These are phyloP conservation scores for Pichia scutulata DNA, from an alignment of 805 yeast species.

Conservation along the genomic window DNA sequence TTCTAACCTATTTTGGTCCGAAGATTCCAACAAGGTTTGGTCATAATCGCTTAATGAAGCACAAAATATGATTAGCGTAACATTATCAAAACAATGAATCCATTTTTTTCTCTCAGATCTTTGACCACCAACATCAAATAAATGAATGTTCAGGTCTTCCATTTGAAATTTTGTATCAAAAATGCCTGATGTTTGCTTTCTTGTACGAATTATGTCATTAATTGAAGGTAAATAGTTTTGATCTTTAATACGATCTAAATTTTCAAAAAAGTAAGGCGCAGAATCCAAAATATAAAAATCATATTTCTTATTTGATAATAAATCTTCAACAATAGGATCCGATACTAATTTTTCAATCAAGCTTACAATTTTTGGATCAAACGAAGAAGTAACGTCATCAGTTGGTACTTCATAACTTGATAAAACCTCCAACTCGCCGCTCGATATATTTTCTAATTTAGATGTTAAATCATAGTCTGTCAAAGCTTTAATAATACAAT, in stretches of 20 bases:
- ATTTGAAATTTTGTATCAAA: slow-evolving; percentile 74
- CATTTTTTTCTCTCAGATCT: slow-evolving; percentile 93
- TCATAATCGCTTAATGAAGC: slow-evolving; percentile 90
- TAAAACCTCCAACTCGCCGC: slow-evolving; percentile 36
- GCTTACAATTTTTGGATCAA: slow-evolving; percentile 42
- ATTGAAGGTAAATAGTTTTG: slow-evolving; percentile 63
- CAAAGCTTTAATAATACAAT: slow-evolving; percentile 61
- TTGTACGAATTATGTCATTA: slow-evolving; percentile 74
- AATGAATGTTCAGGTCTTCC: slow-evolving; percentile 57
- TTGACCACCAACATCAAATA: slow-evolving; percentile 92
- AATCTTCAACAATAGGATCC: slow-evolving; percentile 48
- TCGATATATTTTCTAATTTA: slow-evolving; percentile 26
- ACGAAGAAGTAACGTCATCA: slow-evolving; percentile 40
- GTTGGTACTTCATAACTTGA: slow-evolving; percentile 42
- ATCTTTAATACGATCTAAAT: slow-evolving; percentile 51
- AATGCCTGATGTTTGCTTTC: slow-evolving; percentile 90
- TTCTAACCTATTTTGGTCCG: slow-evolving; percentile 66
- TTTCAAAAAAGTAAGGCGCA: slow-evolving; percentile 67
- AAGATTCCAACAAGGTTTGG: slow-evolving; percentile 73
- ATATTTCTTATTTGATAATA: slow-evolving; percentile 53
- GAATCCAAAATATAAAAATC: slow-evolving; percentile 82
- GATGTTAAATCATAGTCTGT: slow-evolving; percentile 38
- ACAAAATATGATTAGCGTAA: slow-evolving; percentile 81
- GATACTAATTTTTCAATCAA: slow-evolving; percentile 47
- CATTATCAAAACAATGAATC: slow-evolving; percentile 95